Percentiles rank a stretch among this genome's conserved stretches.
These are phyloP conservation scores for Penicillium silybi DNA, from an alignment of 495 filamentous ascomycete genomes.

Conservation along the genomic window DNA sequence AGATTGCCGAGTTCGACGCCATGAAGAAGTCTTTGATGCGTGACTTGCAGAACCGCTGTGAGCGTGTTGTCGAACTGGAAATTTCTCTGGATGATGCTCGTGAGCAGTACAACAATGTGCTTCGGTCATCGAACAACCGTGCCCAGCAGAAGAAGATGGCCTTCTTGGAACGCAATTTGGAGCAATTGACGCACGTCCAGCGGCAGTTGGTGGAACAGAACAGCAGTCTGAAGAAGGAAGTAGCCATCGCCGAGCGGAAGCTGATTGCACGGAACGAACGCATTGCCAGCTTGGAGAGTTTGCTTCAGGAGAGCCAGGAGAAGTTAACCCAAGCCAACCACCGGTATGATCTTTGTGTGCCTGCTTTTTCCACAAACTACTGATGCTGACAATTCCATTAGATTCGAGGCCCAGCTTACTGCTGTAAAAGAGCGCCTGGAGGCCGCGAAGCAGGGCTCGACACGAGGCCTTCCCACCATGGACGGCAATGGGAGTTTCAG, in stretches of 20 bases:
- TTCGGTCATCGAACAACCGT: constrained; percentile 91
- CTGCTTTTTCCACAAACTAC: neutral
- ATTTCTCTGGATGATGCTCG: constrained; percentile 94
- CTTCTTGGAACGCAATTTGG: constrained; percentile 95
- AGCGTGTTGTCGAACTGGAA: constrained; percentile 95
- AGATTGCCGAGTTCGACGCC: constrained; percentile 95
- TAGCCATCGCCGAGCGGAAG: constrained; percentile 96
- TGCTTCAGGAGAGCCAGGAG: constrained; percentile 96
- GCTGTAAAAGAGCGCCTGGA: constrained; percentile 97
- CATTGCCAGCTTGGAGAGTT: constrained; percentile 82
- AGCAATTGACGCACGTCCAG: constrained; percentile 95
- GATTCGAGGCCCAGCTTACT: constrained; percentile 94
- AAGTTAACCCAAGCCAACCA: constrained; percentile 95
- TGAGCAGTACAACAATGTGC: constrained; percentile 97
- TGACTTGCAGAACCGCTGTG: constrained; percentile 95
- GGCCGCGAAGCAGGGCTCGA: constrained; percentile 85
- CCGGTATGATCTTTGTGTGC: constrained; percentile 54
- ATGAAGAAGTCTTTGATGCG: constrained; percentile 99
- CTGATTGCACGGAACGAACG: constrained; percentile 94
- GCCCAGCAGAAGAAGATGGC: constrained; percentile 99
- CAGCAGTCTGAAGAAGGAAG: constrained; percentile 93
- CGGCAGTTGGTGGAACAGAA: constrained; percentile 98
- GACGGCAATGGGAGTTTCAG: constrained; percentile 63
- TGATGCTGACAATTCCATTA: constrained; percentile 31
- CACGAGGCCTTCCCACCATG: constrained; percentile 69